Conservation (phyloP, 495 filamentous ascomycete genomes). For the Sabuloglossum arenarium region DNA sequence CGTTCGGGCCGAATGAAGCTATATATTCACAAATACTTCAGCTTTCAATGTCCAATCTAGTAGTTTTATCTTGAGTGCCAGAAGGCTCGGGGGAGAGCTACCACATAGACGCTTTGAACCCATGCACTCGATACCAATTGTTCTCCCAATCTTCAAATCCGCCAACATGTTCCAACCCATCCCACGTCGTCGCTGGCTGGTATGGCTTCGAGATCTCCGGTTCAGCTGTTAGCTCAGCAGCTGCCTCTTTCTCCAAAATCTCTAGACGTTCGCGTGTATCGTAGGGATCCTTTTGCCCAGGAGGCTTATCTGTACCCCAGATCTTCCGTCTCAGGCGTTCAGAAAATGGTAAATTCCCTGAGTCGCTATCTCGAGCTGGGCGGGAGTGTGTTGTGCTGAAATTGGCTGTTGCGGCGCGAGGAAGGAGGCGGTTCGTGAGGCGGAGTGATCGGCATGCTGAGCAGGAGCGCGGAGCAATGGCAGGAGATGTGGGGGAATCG, state of each 20-base stretch:
- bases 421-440: not conserved
- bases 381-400: not conserved
- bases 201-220: slow-evolving; percentile 27
- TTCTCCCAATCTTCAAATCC: slow-evolving; percentile 23
- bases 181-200: slow-evolving; percentile 31
- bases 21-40: not conserved
- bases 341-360: slow-evolving; percentile 16
- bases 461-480: not conserved
- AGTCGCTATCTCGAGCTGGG: not conserved
- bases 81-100: not conserved
- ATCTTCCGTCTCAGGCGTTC: slow-evolving; percentile 30
- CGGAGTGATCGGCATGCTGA: not conserved
- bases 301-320: slow-evolving; percentile 34
- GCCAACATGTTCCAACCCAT: slow-evolving; percentile 35
- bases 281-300: slow-evolving; percentile 32
- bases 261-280: slow-evolving; percentile 1
- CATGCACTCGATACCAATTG: slow-evolving; percentile 20
- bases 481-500: not conserved
- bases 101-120: slow-evolving; percentile 6
- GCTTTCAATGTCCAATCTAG: not conserved
- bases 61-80: not conserved
- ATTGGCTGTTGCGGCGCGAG: not conserved
- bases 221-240: slow-evolving; percentile 6
- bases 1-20: slow-evolving; percentile 11
- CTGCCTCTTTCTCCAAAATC: slow-evolving; percentile 11